Conservation (phyloP, 306 rosid species). For the Rosa multiflora region DNA sequence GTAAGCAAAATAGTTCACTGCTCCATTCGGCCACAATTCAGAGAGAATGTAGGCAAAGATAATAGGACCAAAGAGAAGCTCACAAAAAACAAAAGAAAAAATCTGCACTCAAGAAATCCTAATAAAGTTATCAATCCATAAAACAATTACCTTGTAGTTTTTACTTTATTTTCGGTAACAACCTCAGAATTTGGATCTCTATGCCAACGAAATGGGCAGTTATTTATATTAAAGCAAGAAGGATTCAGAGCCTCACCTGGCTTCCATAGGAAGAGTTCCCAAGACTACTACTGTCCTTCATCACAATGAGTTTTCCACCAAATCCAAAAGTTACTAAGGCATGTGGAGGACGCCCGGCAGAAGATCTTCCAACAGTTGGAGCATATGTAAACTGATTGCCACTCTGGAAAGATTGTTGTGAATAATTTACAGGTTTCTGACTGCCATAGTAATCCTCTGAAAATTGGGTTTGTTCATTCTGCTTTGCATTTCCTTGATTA, state of each 20-base stretch:
- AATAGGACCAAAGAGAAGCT: neutral
- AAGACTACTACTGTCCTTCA: conserved; percentile 58
- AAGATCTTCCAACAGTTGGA: conserved; percentile 61
- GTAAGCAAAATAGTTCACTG: conserved; percentile 8
- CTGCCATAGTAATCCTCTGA: conserved; percentile 51
- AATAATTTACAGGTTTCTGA: conserved; percentile 41
- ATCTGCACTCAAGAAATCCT: neutral
- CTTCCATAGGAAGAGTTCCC: conserved; percentile 54
- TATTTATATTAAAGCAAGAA: conserved; percentile 17
- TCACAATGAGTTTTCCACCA: conserved; percentile 90
- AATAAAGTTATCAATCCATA: neutral
- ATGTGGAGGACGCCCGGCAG: conserved; percentile 91
- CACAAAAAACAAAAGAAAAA: neutral
- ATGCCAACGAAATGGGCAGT: conserved; percentile 18
- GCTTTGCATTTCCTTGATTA: conserved; percentile 42
- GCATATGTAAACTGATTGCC: conserved; percentile 55
- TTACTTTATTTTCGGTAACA: neutral
- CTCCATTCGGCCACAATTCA: conserved; percentile 14
- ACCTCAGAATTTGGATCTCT: neutral
- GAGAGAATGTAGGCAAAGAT: neutral
- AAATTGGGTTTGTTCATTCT: conserved; percentile 40
- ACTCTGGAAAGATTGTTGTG: conserved; percentile 54
- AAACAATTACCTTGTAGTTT: neutral
- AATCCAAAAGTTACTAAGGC: conserved; percentile 84
- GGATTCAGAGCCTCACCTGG: conserved; percentile 58